phyloP scores from a whole-genome alignment of 1,284 basidiomycete genomes.

The Heliocybe sulcata region DNA sequence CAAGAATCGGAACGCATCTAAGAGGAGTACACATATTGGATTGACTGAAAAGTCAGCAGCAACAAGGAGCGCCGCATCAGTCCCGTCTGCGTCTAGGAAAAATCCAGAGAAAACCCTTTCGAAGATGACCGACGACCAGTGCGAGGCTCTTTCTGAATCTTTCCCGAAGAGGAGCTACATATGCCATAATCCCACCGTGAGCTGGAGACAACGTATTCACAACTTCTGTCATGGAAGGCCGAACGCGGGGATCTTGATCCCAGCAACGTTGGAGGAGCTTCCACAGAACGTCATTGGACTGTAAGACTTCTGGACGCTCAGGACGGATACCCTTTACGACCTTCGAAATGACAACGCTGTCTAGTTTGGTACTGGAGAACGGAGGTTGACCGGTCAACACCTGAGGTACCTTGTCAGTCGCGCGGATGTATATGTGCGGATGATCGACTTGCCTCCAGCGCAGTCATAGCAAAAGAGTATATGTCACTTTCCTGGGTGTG shows the following conservation, averaged over 20 bases:
- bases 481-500: constrained; percentile 14
- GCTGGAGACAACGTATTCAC: too few species aligned
- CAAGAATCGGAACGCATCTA: too few species aligned
- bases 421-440: background rate
- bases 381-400: constrained; percentile 13
- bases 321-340: background rate
- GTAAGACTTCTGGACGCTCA: background rate
- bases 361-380: constrained; percentile 3
- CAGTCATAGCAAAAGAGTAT: constrained; percentile 18
- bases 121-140: too few species aligned
- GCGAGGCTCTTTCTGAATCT: too few species aligned
- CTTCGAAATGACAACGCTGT: background rate
- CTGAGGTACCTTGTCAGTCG: constrained; percentile 5
- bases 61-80: too few species aligned
- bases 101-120: too few species aligned
- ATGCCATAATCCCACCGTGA: too few species aligned
- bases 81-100: too few species aligned
- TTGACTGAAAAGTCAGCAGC: too few species aligned
- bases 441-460: constrained; percentile 14
- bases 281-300: background rate
- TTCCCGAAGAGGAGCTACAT: too few species aligned
- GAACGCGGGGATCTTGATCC: background rate
- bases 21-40: too few species aligned
- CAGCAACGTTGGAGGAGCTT: background rate
- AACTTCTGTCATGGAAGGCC: background rate